Percentiles rank a stretch among this genome's conserved stretches.
Evolutionary conservation across 148 eudicot genomes (phyloP).

Genomic region (Persicaria maculosa): DNA sequence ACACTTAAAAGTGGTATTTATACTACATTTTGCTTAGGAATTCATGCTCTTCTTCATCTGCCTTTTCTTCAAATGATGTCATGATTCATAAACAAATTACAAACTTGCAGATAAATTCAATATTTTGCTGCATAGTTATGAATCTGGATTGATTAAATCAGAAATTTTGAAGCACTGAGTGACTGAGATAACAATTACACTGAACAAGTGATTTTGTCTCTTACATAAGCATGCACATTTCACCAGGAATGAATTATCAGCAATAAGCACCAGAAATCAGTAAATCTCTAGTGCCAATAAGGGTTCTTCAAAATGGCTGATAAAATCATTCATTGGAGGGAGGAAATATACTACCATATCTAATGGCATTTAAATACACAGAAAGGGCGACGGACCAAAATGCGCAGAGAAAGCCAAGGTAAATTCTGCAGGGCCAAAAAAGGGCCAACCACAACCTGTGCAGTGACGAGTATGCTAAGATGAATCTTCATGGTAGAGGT

Average conservation of each 20-base stretch:
- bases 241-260: background rate
- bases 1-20: no score
- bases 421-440: background rate
- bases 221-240: background rate
- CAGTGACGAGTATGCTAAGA: conserved; percentile 19
- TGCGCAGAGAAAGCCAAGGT: background rate
- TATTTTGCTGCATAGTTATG: no score
- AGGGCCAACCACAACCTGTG: background rate
- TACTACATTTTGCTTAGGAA: no score
- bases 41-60: background rate
- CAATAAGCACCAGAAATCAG: background rate
- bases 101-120: background rate
- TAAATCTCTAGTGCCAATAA: background rate
- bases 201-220: background rate
- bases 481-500: conserved; percentile 84
- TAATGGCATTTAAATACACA: background rate
- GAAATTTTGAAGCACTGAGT: no score
- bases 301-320: conserved; percentile 4
- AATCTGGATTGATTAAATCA: no score
- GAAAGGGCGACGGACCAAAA: background rate
- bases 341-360: background rate
- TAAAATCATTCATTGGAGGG: background rate
- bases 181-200: background rate
- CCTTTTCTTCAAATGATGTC: background rate
- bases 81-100: background rate